Conservation (phyloP, 2,329 filamentous ascomycete species). For the Fonsecaea pedrosoi region DNA sequence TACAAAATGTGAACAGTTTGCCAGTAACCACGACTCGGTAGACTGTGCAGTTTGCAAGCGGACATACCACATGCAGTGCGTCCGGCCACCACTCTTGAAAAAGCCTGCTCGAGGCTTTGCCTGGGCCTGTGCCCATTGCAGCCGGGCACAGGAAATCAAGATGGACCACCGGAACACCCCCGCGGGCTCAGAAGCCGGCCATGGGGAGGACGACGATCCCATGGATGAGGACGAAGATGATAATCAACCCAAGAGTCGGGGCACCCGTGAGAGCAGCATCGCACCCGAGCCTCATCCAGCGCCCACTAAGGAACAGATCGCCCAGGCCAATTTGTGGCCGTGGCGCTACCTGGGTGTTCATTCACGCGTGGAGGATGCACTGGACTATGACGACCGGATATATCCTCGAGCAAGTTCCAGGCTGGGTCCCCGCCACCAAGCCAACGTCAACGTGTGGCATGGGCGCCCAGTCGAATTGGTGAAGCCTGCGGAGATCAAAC, state of each 20-base stretch:
- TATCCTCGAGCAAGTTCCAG: slow-evolving; percentile 95
- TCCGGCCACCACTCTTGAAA: slow-evolving; percentile 87
- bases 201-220: slow-evolving; percentile 69
- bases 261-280: slow-evolving; percentile 42
- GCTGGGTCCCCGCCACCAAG: slow-evolving; percentile 89
- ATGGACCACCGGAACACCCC: slow-evolving; percentile 89
- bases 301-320: slow-evolving; percentile 83
- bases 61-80: slow-evolving; percentile 99
- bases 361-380: slow-evolving; percentile 90
- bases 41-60: slow-evolving; percentile 94
- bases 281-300: slow-evolving; percentile 62
- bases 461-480: slow-evolving; percentile 88
- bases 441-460: slow-evolving; percentile 82
- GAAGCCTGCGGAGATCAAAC: slow-evolving; percentile 85
- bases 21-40: slow-evolving; percentile 91
- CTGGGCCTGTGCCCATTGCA: slow-evolving; percentile 96
- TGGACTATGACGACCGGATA: slow-evolving; percentile 97
- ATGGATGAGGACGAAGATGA: slow-evolving; percentile 73
- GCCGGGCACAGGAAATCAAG: slow-evolving; percentile 91
- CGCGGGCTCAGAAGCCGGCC: slow-evolving; percentile 62
- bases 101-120: slow-evolving; percentile 97
- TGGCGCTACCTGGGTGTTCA: slow-evolving; percentile 96
- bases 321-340: slow-evolving; percentile 93
- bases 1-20: slow-evolving; percentile 89
- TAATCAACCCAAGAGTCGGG: slow-evolving; percentile 60